Evolutionary conservation across 1,284 basidiomycete species (phyloP).

Genomic region (Apiotrichum gamsii): DNA sequence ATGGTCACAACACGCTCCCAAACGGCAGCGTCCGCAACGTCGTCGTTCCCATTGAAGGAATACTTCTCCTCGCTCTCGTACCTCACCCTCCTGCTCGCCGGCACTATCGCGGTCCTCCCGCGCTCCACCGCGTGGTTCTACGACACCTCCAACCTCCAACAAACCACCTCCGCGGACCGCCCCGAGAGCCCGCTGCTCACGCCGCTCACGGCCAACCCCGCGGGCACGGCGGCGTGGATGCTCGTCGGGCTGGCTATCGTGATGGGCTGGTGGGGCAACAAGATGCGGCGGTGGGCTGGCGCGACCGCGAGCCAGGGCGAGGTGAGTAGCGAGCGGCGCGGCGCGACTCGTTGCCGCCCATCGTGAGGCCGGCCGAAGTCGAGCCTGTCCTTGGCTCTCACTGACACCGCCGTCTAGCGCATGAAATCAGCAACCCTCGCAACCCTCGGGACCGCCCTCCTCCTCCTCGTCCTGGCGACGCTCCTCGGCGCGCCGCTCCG

Average conservation of each 20-base stretch:
- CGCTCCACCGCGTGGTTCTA: constrained; percentile 54
- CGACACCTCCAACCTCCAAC: constrained; percentile 16
- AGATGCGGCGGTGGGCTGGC: constrained; percentile 59
- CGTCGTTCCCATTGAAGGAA: constrained; percentile 45
- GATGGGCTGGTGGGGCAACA: constrained; percentile 67
- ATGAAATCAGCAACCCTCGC: constrained; percentile 56
- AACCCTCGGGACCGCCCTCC: constrained; percentile 53
- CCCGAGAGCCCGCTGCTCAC: constrained; percentile 62
- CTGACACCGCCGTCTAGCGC: constrained; percentile 1
- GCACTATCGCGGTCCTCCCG: constrained; percentile 61
- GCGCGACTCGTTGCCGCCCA: too few relatives aligned
- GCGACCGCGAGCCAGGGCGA: too few relatives aligned
- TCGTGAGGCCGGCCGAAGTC: too few relatives aligned
- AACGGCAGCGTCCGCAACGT: background rate
- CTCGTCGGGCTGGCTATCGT: constrained; percentile 56
- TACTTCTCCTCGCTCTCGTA: constrained; percentile 70
- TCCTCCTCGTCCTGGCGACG: constrained; percentile 54
- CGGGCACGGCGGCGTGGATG: constrained; percentile 58
- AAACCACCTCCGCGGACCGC: constrained; percentile 49
- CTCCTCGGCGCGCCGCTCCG: constrained; percentile 69
- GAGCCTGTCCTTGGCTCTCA: background rate
- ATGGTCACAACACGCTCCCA: too few relatives aligned
- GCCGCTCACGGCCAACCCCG: constrained; percentile 60
- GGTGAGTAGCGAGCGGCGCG: too few relatives aligned
- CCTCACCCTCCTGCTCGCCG: constrained; percentile 60